Percentiles rank a stretch among this genome's conserved stretches.
Evolutionary conservation across 164 flowering plant species (phyloP).

Genomic region (Sedum album): DNA sequence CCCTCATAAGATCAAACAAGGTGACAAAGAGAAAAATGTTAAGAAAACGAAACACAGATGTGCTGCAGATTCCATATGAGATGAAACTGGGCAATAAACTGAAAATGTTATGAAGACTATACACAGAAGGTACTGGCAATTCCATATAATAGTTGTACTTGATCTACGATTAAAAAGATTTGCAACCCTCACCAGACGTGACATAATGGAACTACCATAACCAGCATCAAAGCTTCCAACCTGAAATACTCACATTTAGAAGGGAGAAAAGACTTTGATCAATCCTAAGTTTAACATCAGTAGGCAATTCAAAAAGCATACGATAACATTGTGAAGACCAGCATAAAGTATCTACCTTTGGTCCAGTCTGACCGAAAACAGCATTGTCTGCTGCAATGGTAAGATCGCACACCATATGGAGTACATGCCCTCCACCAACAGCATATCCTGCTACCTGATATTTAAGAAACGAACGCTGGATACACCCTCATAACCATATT

Average conservation of each 20-base stretch:
- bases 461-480: background rate
- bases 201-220: constrained; percentile 93
- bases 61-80: too few species aligned
- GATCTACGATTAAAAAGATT: background rate
- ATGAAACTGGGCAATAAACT: too few species aligned
- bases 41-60: too few species aligned
- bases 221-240: constrained; percentile 99
- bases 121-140: background rate
- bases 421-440: constrained; percentile 88
- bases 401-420: constrained; percentile 96
- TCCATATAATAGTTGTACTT: background rate
- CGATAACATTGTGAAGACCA: background rate
- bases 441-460: constrained; percentile 98
- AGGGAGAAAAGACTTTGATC: background rate
- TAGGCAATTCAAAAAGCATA: background rate
- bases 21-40: too few species aligned
- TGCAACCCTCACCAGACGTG: constrained; percentile 65
- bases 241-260: constrained; percentile 24
- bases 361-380: constrained; percentile 87
- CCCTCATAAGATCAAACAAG: too few species aligned
- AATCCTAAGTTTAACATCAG: background rate
- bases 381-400: constrained; percentile 96
- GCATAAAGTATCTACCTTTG: constrained; percentile 46
- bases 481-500: background rate
- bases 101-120: constrained; percentile 2